phyloP scores from a whole-genome alignment of 148 eudicot genomes.

The Vaccinium myrtillus region DNA sequence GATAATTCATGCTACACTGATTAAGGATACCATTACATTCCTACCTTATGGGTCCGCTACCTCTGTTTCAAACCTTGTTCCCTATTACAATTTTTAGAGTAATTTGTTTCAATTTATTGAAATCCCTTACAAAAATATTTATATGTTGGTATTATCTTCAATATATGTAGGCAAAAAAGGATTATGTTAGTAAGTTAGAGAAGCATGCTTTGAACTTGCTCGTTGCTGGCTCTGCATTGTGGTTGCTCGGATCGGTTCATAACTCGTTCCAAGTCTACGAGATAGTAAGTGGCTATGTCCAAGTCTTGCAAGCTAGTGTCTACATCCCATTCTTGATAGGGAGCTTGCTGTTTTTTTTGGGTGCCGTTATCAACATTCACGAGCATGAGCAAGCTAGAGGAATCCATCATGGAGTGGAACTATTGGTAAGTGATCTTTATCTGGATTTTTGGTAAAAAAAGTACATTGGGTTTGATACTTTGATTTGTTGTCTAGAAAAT shows the following conservation, averaged over 20 bases:
- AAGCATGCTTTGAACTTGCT: slow-evolving; percentile 58
- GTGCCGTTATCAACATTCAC: slow-evolving; percentile 46
- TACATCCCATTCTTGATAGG: slow-evolving; percentile 69
- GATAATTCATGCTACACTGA: too few relatives aligned
- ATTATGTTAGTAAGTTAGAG: slow-evolving; percentile 39
- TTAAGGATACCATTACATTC: too few relatives aligned
- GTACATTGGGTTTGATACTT: not conserved
- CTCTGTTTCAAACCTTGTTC: too few relatives aligned
- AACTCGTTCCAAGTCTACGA: slow-evolving; percentile 84
- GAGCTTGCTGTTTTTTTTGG: slow-evolving; percentile 64
- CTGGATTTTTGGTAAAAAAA: not conserved
- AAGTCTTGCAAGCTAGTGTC: slow-evolving; percentile 69
- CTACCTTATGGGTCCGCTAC: too few relatives aligned
- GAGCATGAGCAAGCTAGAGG: slow-evolving; percentile 26
- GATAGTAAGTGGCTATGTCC: slow-evolving; percentile 73
- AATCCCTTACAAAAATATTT: too few relatives aligned
- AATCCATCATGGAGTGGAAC: slow-evolving; percentile 45
- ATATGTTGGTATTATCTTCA: not conserved
- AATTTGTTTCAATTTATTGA: not conserved
- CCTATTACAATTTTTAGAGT: not conserved
- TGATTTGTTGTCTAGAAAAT: not conserved
- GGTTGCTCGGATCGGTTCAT: slow-evolving; percentile 82
- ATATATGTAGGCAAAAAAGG: slow-evolving; percentile 57
- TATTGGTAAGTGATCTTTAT: slow-evolving; percentile 42
- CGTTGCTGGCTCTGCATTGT: slow-evolving; percentile 62